A percentile compares a stretch with the other conserved stretches of the same genome.
phyloP scores from a whole-genome alignment of 768 basidiomycete genomes.

The Hypsizygus marmoreus region DNA sequence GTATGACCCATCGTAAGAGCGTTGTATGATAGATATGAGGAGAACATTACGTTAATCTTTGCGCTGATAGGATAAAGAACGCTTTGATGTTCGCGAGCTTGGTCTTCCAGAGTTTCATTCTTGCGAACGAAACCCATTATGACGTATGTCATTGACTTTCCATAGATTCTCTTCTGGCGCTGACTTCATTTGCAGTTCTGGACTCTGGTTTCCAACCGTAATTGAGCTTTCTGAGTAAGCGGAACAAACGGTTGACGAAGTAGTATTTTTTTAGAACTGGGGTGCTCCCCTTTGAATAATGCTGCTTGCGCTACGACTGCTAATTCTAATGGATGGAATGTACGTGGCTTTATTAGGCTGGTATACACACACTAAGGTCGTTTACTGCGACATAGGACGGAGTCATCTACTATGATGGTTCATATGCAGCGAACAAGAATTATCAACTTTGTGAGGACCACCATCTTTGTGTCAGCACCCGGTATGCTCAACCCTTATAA shows the following conservation, averaged over 20 bases:
- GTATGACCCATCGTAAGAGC: slow-evolving; percentile 36
- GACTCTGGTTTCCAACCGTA: slow-evolving; percentile 40
- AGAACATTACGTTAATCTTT: background rate
- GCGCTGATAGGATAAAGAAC: slow-evolving; percentile 32
- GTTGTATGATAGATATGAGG: background rate
- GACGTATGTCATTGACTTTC: slow-evolving; percentile 27
- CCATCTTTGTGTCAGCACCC: background rate
- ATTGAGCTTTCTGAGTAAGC: slow-evolving; percentile 2
- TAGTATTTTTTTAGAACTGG: slow-evolving; percentile 28
- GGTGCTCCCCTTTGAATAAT: slow-evolving; percentile 38
- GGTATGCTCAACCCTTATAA: background rate
- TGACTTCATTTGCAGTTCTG: slow-evolving; percentile 29
- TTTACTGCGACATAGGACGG: no score
- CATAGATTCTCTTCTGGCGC: background rate
- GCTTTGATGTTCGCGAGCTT: slow-evolving; percentile 39
- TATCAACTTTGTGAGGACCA: slow-evolving; percentile 33
- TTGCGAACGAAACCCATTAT: slow-evolving; percentile 38
- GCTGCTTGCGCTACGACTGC: slow-evolving; percentile 33
- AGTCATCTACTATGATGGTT: slow-evolving; percentile 42
- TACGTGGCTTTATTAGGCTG: no score
- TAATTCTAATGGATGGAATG: slow-evolving; percentile 46
- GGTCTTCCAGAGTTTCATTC: slow-evolving; percentile 39
- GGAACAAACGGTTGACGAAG: slow-evolving; percentile 3
- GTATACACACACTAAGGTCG: no score
- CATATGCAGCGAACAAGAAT: slow-evolving; percentile 39